Conservation (phyloP, 2,329 filamentous ascomycete genomes). For the Aspergillus vadensis region DNA sequence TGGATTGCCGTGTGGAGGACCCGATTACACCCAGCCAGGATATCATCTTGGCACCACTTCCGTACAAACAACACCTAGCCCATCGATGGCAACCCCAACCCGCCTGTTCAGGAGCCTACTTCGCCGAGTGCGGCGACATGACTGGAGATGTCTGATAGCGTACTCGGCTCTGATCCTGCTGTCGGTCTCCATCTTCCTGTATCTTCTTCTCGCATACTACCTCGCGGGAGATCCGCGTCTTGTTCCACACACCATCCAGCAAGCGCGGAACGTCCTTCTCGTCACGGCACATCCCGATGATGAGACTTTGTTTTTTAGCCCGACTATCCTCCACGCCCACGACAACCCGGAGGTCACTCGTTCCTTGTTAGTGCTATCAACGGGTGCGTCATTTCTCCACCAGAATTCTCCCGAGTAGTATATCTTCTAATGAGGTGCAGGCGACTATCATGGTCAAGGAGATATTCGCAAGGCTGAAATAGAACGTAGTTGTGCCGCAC, state of each 20-base stretch:
- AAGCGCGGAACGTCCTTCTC: conserved; percentile 40
- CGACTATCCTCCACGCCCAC: conserved; percentile 25
- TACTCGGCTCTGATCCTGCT: background rate
- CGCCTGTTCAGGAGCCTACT: background rate
- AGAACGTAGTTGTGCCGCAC: conserved; percentile 24
- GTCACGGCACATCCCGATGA: conserved; percentile 41
- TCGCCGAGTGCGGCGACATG: background rate
- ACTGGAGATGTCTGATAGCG: background rate
- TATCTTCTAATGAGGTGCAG: background rate
- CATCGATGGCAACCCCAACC: background rate
- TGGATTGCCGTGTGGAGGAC: too few relatives aligned
- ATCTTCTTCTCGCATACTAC: conserved; percentile 37
- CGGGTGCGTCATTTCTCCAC: conserved; percentile 11
- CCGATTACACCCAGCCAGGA: too few relatives aligned
- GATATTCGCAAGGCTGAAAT: conserved; percentile 24
- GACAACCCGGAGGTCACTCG: conserved; percentile 21
- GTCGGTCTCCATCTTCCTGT: background rate
- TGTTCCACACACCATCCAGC: conserved; percentile 38
- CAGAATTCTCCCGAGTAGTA: background rate
- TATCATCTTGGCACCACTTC: too few relatives aligned
- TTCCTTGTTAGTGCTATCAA: conserved; percentile 26
- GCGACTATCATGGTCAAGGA: conserved; percentile 28
- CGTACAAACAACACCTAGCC: too few relatives aligned
- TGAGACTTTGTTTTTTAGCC: conserved; percentile 32
- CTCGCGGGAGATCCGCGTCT: conserved; percentile 41